Evolutionary conservation across 495 filamentous ascomycete genomes (phyloP), one percentile per base, ranked within the genome.

Genomic region (Cercophora sp.): DNA sequence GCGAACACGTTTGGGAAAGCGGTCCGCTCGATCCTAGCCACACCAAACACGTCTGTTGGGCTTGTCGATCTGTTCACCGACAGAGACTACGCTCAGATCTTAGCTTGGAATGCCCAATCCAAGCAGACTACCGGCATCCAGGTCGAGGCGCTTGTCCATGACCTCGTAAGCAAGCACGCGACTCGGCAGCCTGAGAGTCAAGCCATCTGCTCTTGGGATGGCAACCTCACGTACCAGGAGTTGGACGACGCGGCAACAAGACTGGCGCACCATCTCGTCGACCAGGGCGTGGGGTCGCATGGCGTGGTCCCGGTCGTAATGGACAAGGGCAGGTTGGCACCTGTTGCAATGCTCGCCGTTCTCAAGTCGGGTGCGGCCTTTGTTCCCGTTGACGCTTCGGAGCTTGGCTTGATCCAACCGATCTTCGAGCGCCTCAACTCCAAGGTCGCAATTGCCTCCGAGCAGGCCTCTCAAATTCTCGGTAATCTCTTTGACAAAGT

Each of bases 291-390:
- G 13, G 69, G 68, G 11, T 70, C 69, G 0, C 70, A 69, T 19
- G 63, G 63, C 6, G 67, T 74, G 4, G 67, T 78, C 3, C 75
- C 75, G 1, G 70, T 78, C 25, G 67, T 74, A 2, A 63, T 77
- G 50, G 65, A 73, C 32, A 78, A 76, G 60, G 65, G 67, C 43
- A 61, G 67, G 32, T 70, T 74, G 46, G 68, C 73, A 10, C 61
- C 72, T 9, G 67, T 78, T 23, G 70, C 73, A 18, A 76, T 78
- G 70, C 50, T 78, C 16, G 68, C 71, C 8, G 69, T 77, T 9
- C 55, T 77, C 8, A 71, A 74, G 70, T 74, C 70, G n/a, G 72
- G 72, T 10, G 72, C 64, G 1, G 65, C 71, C 2, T 66, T 78
- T 44, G 70, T 73, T 1, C 73, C 73, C 9, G 52, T 75, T 34